Evolutionary conservation across 2,329 filamentous ascomycete species (phyloP), one percentile per base, ranked within the genome.

Genomic region (Pestalotiopsis sp.): DNA sequence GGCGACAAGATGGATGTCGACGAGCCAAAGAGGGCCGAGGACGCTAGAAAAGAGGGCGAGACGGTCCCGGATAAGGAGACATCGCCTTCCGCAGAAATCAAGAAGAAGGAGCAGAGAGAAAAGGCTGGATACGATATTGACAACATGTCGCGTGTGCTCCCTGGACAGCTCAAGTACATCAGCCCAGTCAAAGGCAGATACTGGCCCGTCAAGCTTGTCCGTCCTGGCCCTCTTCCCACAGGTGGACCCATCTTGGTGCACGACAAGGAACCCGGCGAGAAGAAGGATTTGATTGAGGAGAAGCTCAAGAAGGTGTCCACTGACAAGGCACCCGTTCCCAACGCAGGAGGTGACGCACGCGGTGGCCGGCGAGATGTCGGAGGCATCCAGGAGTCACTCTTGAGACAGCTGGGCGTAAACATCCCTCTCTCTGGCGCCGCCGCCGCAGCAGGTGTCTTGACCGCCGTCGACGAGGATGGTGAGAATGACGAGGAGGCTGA

Each of bases 81-180:
- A 1, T 79, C 83, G 13, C 74, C 82, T 36, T 83, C 86, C 1
- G 81, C 84, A 52, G 89, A 91, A 14, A 83, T 86, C 49, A 97
- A 95, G 88, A 97, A 97, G 88, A 97, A 96, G 86, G 84, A 86
- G 0, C 94, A 98, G 82, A 97, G 96, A 85, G 96, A 99, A 84
- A 98, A 97, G 88, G 89, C 97, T 69, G 96, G 96, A 74, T 98
- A 96, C 79, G 94, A 98, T 72, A 88, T 99, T 71, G 93, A 96
- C 78, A 99, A 99, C 85, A 97, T 99, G 94, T 97, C 93, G 67
- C 90, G 96, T 75, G 94, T 99, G 45, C 89, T 99, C 62, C 96
- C 95, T 1, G 89, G 90, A 61, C 96, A 99, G 83, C 89, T 98
- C 77, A 97, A 97, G 85, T 98, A 95, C 80, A 93, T 99, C 77